Evolutionary conservation across 2,329 filamentous ascomycete species (phyloP).

Genomic region (Alternaria brassicae): DNA sequence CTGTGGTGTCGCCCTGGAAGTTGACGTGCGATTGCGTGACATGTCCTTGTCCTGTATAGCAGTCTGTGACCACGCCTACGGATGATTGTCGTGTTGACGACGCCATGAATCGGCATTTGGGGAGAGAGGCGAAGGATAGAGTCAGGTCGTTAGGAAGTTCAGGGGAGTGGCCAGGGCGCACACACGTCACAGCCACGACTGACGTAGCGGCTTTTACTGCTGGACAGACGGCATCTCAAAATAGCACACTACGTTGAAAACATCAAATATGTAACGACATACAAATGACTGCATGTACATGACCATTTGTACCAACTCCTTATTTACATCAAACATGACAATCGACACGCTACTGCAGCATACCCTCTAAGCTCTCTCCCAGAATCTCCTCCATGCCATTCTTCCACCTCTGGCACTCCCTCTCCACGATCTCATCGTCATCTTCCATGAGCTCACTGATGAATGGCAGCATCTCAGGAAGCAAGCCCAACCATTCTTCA

Average conservation of each 20-base stretch:
- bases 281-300: neutral
- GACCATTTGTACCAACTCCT: neutral
- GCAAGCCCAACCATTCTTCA: slow-evolving; percentile 89
- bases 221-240: neutral
- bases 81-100: neutral
- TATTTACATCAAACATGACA: neutral
- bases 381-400: slow-evolving; percentile 85
- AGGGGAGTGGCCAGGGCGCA: neutral
- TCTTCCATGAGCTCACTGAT: slow-evolving; percentile 97
- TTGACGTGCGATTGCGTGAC: neutral
- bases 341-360: slow-evolving; percentile 73
- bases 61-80: neutral
- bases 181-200: neutral
- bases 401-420: slow-evolving; percentile 90
- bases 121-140: neutral
- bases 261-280: neutral
- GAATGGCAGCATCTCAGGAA: slow-evolving; percentile 95
- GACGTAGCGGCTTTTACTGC: neutral
- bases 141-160: neutral
- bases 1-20: neutral
- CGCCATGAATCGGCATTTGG: neutral
- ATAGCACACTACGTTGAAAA: neutral
- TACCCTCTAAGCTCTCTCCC: slow-evolving; percentile 88
- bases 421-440: slow-evolving; percentile 91
- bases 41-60: neutral